Percentiles rank a stretch among this genome's conserved stretches.
These are phyloP conservation scores for Xylaria sp. DNA, from an alignment of 2,329 filamentous ascomycete species.

Conservation along the genomic window DNA sequence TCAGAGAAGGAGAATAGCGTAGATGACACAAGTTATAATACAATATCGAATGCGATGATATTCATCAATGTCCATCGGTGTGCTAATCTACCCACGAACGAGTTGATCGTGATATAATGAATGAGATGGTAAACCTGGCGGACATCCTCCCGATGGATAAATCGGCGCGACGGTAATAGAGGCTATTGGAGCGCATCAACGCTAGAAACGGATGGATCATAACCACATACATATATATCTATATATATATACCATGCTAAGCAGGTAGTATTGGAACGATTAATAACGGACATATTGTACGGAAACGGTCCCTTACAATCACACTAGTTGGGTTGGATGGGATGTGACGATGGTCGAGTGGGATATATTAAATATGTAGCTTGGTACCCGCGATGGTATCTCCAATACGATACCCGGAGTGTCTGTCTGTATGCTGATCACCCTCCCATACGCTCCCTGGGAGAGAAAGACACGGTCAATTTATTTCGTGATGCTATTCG, in stretches of 20 bases:
- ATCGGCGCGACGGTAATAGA: not conserved
- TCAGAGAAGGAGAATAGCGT: too few species aligned
- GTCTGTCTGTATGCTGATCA: not conserved
- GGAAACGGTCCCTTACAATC: not conserved
- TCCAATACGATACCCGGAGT: not conserved
- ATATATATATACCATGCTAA: conserved; percentile 5
- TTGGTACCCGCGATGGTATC: not conserved
- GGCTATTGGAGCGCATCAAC: conserved; percentile 25
- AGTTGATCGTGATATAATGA: not conserved
- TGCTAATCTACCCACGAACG: too few species aligned
- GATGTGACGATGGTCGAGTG: not conserved
- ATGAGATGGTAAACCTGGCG: too few species aligned
- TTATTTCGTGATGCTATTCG: conserved; percentile 16
- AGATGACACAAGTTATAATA: too few species aligned
- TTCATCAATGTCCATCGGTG: too few species aligned
- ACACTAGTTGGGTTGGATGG: not conserved
- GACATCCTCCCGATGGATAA: conserved; percentile 18
- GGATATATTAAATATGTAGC: conserved; percentile 18
- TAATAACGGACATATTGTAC: not conserved
- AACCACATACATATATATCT: conserved; percentile 7
- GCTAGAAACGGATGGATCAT: not conserved
- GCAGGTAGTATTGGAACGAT: conserved; percentile 7
- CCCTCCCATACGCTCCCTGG: not conserved
- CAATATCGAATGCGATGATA: too few species aligned
- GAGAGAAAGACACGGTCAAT: not conserved